Base-by-base conservation (phyloP, 1,284 basidiomycete species). In the Tilletia walkeri region DNA sequence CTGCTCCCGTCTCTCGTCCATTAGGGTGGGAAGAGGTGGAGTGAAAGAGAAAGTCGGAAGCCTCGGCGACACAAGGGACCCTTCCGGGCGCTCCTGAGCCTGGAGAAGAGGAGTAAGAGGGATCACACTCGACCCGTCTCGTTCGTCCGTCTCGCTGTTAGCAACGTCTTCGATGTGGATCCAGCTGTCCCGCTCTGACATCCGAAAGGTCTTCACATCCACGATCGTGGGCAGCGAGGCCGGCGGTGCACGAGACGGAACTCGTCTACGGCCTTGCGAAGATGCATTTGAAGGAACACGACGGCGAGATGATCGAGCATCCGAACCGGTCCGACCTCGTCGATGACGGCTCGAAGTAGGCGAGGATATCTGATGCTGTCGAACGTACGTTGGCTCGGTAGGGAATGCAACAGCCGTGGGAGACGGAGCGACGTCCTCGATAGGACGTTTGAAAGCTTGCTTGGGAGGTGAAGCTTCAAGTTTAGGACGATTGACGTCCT, bases 101-200 rank as follows among this genome's bases (percentile, higher is more conserved):
- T 34, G 20, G 24, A 12, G 24, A 18, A 7, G n/a, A 18, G n/a
- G n/a, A 53, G 50, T 24, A n/a, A 6, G n/a, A 34, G 54, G 54
- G 34, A 56, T 24, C 4, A 30, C 34, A 6, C 24, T 30, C 14
- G 20, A 20, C 24, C 34, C n/a, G 54, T 24, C 34, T 14, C 20
- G 54, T 4, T 24, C 24, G 10, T 36, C 6, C 16, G 34, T 38
- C 34, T 63, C 16, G 14, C 16, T 6, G 4, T 10, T 14, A 39
- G 30, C 59, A 12, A 18, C 59, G 36, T 63, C 59, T 6, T 63
- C 59, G 34, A 63, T 39, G 34, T 63, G 59, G 36, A 63, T 63
- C 59, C 59, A 63, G 59, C 59, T 63, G 59, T 63, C 59, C 3
- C 59, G 59, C 59, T 63, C 59, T 20, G 59, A 63, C 36, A 63